Evolutionary conservation across 768 basidiomycete species (phyloP).

Genomic region (Trametes cinnabarina): DNA sequence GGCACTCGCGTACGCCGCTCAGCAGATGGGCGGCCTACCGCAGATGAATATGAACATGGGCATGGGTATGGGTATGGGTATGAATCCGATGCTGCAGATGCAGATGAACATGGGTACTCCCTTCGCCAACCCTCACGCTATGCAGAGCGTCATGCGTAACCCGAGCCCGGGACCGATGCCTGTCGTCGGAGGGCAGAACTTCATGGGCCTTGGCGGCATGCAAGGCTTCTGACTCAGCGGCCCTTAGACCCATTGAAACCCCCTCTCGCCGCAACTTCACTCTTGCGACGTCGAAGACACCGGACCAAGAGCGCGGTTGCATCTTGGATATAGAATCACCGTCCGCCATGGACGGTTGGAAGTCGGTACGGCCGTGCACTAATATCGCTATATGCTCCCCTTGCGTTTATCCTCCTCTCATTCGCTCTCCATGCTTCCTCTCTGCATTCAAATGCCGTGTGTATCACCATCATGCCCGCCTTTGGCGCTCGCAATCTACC

Average conservation of each 20-base stretch:
- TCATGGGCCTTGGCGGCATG: slow-evolving; percentile 33
- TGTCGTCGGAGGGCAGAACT: slow-evolving; percentile 29
- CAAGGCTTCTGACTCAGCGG: slow-evolving; percentile 23
- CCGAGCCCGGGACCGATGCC: slow-evolving; percentile 60
- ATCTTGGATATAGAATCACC: slow-evolving; percentile 21
- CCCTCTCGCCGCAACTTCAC: not conserved
- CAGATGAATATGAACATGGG: slow-evolving; percentile 56
- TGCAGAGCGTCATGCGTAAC: slow-evolving; percentile 86
- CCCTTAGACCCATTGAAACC: not conserved
- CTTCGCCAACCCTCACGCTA: slow-evolving; percentile 65
- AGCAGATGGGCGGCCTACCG: slow-evolving; percentile 42
- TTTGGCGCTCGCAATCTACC: slow-evolving; percentile 15
- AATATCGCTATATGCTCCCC: slow-evolving; percentile 16
- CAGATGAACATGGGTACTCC: slow-evolving; percentile 49
- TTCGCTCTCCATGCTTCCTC: not conserved
- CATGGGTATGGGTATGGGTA: slow-evolving; percentile 46
- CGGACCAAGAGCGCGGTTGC: not conserved
- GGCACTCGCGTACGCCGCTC: slow-evolving; percentile 50
- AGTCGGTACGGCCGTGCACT: slow-evolving; percentile 17
- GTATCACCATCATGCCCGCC: slow-evolving; percentile 19
- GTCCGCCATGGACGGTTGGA: slow-evolving; percentile 8
- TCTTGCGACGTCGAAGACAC: not conserved
- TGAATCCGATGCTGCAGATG: slow-evolving; percentile 66
- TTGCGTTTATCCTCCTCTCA: not conserved
- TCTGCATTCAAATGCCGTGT: slow-evolving; percentile 4